These are phyloP conservation scores for Puccinellia tenuiflora DNA, from an alignment of 176 grass and related monocot species.

Conservation along the genomic window DNA sequence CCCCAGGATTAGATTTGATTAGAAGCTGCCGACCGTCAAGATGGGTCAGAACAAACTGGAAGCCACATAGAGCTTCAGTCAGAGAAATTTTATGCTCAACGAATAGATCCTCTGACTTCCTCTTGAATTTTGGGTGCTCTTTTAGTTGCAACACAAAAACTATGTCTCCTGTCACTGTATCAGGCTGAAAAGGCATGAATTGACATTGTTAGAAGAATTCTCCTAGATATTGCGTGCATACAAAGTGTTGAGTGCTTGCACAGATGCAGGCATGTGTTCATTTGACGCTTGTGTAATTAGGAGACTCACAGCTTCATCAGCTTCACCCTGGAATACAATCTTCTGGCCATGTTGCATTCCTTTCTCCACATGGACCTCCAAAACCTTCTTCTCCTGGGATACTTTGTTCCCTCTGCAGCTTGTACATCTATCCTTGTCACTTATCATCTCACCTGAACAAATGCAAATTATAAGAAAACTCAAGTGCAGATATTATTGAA, in stretches of 20 bases:
- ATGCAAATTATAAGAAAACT: constrained; percentile 19
- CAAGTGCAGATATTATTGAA: neutral
- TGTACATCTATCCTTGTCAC: constrained; percentile 79
- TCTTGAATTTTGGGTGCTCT: constrained; percentile 90
- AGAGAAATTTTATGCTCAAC: constrained; percentile 75
- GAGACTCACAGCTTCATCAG: constrained; percentile 90
- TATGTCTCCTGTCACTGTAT: constrained; percentile 87
- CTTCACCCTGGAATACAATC: constrained; percentile 94
- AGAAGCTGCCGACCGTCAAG: constrained; percentile 82
- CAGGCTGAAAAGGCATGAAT: constrained; percentile 51
- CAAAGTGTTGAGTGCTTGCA: neutral
- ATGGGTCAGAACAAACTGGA: constrained; percentile 90
- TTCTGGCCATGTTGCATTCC: constrained; percentile 96
- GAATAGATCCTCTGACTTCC: constrained; percentile 72
- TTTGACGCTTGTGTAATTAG: neutral
- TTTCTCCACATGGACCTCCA: constrained; percentile 94
- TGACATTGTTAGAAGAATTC: neutral
- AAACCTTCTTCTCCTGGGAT: constrained; percentile 73
- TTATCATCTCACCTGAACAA: constrained; percentile 82
- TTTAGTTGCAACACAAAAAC: constrained; percentile 90
- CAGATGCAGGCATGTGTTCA: neutral
- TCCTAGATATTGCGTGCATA: neutral
- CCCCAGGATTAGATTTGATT: constrained; percentile 85
- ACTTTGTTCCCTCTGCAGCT: constrained; percentile 76
- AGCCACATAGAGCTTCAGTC: constrained; percentile 84